Percentiles rank a stretch among this genome's conserved stretches.
Evolutionary conservation across 495 filamentous ascomycete genomes (phyloP).

Genomic region (Tuber melanosporum): DNA sequence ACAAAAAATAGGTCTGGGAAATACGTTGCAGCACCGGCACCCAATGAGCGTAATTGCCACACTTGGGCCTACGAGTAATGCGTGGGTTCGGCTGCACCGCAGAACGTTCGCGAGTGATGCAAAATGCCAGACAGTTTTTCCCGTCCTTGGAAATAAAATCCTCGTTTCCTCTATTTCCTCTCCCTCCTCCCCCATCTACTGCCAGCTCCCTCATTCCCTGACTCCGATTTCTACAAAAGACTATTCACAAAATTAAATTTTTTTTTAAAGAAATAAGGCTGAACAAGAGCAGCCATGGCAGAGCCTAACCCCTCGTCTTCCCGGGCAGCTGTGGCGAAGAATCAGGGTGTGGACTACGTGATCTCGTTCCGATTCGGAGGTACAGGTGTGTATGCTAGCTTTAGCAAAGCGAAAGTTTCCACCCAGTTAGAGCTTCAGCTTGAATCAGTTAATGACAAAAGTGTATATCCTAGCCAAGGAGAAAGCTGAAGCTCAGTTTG

Average conservation of each 20-base stretch:
- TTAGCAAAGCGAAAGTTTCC: neutral
- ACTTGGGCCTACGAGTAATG: neutral
- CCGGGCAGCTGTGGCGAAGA: constrained; percentile 38
- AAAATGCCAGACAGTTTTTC: neutral
- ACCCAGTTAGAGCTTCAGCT: neutral
- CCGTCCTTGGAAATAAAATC: constrained; percentile 5
- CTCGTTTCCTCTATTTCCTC: neutral
- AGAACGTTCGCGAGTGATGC: constrained; percentile 4
- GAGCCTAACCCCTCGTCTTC: constrained; percentile 13
- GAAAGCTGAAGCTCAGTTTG: constrained; percentile 64
- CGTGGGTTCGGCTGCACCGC: constrained; percentile 20
- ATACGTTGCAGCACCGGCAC: neutral
- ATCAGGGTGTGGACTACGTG: constrained; percentile 85
- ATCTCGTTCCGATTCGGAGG: constrained; percentile 68
- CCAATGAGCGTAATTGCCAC: neutral
- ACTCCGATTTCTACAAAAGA: neutral
- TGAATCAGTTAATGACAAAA: neutral
- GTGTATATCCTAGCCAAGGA: constrained; percentile 50
- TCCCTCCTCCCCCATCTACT: neutral
- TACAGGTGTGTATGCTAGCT: constrained; percentile 48
- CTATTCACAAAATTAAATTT: neutral
- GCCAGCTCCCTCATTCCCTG: neutral
- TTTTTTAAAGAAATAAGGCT: neutral
- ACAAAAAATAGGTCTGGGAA: neutral
- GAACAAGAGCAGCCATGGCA: constrained; percentile 16